Percentiles rank a stretch among this genome's conserved stretches.
phyloP scores from a whole-genome alignment of 139 green algal genomes.

The Tetradesmus obliquus region DNA sequence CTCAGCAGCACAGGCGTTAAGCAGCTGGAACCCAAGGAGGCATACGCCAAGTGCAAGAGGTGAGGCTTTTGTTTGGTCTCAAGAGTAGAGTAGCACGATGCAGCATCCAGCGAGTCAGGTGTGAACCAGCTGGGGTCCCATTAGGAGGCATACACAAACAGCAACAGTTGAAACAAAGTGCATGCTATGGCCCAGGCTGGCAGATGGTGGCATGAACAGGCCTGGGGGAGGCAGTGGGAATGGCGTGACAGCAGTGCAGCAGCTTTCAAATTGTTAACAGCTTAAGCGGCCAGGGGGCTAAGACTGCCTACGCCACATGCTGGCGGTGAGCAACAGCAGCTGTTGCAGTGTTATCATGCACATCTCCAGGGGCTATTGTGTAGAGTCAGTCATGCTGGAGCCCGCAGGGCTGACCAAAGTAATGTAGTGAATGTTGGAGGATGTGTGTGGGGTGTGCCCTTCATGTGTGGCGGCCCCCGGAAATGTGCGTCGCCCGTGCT shows the following conservation, averaged over 20 bases:
- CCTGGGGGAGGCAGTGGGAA: too few relatives aligned
- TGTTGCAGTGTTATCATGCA: not conserved
- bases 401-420: too few relatives aligned
- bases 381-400: too few relatives aligned
- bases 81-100: too few relatives aligned
- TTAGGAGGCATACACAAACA: conserved; percentile 29
- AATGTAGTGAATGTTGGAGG: too few relatives aligned
- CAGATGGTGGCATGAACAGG: too few relatives aligned
- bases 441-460: not conserved
- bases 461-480: not conserved
- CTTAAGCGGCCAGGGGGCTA: not conserved
- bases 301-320: not conserved
- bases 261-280: too few relatives aligned
- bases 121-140: conserved; percentile 12
- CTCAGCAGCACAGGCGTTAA: conserved; percentile 40
- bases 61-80: not conserved
- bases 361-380: too few relatives aligned
- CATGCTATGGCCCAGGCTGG: too few relatives aligned
- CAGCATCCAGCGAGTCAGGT: not conserved
- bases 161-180: conserved; percentile 19
- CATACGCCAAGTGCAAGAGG: conserved; percentile 43
- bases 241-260: too few relatives aligned
- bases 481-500: not conserved
- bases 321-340: not conserved
- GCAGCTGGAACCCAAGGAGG: conserved; percentile 15